Evolutionary conservation across 768 basidiomycete species (phyloP).

Genomic region (Lactarius vividus): DNA sequence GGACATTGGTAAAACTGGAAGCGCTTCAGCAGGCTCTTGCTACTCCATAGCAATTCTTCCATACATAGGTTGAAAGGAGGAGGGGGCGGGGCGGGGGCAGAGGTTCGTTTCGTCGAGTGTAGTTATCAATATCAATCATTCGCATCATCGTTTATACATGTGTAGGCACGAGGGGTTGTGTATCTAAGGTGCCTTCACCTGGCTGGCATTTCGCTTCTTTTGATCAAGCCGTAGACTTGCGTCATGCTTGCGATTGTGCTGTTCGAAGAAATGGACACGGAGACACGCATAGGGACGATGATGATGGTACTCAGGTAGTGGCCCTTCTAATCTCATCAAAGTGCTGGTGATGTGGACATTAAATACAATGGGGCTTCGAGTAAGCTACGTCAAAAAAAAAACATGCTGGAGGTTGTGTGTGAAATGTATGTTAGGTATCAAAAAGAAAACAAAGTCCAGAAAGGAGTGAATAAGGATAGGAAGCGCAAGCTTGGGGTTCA

Average conservation of each 20-base stretch:
- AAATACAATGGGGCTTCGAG: conserved; percentile 11
- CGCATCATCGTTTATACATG: conserved; percentile 3
- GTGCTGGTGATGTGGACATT: conserved; percentile 2
- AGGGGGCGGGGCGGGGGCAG: background rate
- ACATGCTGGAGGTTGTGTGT: conserved; percentile 2
- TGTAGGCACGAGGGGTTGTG: background rate
- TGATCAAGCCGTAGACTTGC: background rate
- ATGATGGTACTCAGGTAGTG: background rate
- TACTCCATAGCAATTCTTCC: conserved; percentile 6
- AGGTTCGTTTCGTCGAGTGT: conserved; percentile 4
- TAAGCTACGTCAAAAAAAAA: conserved; percentile 7
- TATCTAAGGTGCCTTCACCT: conserved; percentile 11
- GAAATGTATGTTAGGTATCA: conserved; percentile 9
- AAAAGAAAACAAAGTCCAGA: background rate
- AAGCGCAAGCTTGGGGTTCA: conserved; percentile 5
- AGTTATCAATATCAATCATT: conserved; percentile 15
- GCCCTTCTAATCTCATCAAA: conserved; percentile 10
- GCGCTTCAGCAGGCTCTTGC: conserved; percentile 32
- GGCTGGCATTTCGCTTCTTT: conserved; percentile 5
- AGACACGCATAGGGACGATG: background rate
- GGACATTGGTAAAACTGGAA: conserved; percentile 69
- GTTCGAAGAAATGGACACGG: background rate
- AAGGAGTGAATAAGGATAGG: conserved; percentile 18
- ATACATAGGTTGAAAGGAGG: background rate
- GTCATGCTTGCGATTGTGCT: conserved; percentile 1